Base-by-base conservation (phyloP, 441 rosid species). In the Arabidopsis lyrata region DNA sequence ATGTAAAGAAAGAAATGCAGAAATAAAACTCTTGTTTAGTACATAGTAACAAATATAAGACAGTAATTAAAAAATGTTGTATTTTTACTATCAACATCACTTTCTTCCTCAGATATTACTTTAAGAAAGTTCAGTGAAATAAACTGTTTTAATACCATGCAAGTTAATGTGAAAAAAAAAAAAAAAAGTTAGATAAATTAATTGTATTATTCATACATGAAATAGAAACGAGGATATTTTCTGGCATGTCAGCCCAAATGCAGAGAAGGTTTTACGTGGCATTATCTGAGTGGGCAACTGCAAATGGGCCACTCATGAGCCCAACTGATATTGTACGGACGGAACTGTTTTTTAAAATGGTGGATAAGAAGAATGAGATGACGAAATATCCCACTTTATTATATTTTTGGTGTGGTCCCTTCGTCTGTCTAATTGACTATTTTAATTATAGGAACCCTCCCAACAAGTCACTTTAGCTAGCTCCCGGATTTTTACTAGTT, bases 401-500 rank as follows among this genome's bases (percentile, higher is more conserved):
- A 68, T 63, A 35, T 54, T 5, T 42, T 6, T 4, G 12, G 12
- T 50, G 83, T 85, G 79, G 88, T 82, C 62, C 86, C 60, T 18
- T 42, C 54, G 58, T 18, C 44, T 57, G 58, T 68, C 1, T 6
- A 31, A 3, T 20, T 18, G 22, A 48, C 57, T 48, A 34, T 18
- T 48, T 48, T 18, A 45, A 29, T 22, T 8, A 27, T 16, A 60
- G 4, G 48, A 38, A 60, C 18, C 63, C 11, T 57, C 44, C 9
- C 48, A 22, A 22, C 24, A 22, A 22, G 24, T 22, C 24, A 2
- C 24, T 27, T 27, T 27, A 29, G 31, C 31, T 29, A 29, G 31
- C 31, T 29, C 4, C 31, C 31, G 31, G 31, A 29, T 29, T 29
- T 8, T 16, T 6, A 16, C 24, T 8, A 22, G 52, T 47, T 16